Conservation (phyloP, 2,329 filamentous ascomycete genomes). For the Aspergillus fischeri region DNA sequence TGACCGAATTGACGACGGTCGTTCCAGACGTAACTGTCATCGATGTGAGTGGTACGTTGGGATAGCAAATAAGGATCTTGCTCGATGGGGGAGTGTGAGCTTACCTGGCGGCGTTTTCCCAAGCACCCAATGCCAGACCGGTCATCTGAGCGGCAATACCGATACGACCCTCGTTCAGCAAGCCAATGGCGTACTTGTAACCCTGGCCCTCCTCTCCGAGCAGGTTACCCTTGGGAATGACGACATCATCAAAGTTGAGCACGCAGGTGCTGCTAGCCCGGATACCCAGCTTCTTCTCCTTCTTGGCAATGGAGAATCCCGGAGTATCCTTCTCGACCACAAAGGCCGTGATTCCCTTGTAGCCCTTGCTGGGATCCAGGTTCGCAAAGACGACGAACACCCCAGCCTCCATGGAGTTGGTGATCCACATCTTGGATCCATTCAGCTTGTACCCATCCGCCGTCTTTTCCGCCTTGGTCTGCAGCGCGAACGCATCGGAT, state of each 20-base stretch:
- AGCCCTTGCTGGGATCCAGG: conserved; percentile 83
- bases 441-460: conserved; percentile 78
- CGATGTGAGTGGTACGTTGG: not conserved
- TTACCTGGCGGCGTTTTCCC: conserved; percentile 83
- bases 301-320: conserved; percentile 95
- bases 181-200: conserved; percentile 94
- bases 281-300: conserved; percentile 99
- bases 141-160: conserved; percentile 99
- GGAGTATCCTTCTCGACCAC: conserved; percentile 84
- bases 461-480: conserved; percentile 84
- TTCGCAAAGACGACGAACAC: conserved; percentile 99
- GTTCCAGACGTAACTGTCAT: conserved; percentile 81
- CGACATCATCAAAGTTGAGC: conserved; percentile 93
- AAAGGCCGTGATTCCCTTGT: conserved; percentile 96
- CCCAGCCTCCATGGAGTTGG: conserved; percentile 87
- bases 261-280: conserved; percentile 94
- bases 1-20: conserved; percentile 95
- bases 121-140: conserved; percentile 87
- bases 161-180: conserved; percentile 95
- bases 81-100: conserved; percentile 13
- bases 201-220: conserved; percentile 85
- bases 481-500: conserved; percentile 91
- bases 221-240: conserved; percentile 81
- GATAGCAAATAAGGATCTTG: not conserved
- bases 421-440: conserved; percentile 99